These are phyloP conservation scores for Amylocystis lapponica DNA, from an alignment of 768 basidiomycete genomes.

Conservation along the genomic window DNA sequence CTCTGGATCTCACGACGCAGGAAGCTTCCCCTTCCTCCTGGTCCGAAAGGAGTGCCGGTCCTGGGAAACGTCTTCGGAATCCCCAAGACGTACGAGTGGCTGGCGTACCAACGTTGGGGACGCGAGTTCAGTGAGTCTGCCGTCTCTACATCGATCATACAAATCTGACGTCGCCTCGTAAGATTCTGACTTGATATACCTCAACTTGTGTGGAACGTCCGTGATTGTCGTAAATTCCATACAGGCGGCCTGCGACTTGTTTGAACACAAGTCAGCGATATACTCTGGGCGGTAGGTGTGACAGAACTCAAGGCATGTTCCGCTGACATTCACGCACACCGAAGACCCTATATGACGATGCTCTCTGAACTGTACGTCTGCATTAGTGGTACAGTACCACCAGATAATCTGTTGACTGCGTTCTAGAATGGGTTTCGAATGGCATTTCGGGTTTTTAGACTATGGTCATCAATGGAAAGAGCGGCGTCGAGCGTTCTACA, in stretches of 20 bases:
- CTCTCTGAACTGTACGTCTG: conserved; percentile 23
- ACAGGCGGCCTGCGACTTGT: conserved; percentile 24
- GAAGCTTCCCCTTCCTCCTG: conserved; percentile 23
- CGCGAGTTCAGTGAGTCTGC: conserved; percentile 10
- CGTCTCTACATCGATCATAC: too few species aligned
- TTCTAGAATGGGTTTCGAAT: conserved; percentile 37
- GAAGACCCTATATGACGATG: conserved; percentile 19
- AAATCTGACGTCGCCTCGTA: too few species aligned
- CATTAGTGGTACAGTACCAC: too few species aligned
- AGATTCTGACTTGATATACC: conserved; percentile 22
- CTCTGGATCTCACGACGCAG: neutral
- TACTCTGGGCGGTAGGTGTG: conserved; percentile 28
- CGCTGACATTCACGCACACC: neutral
- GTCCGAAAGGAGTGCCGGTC: conserved; percentile 20
- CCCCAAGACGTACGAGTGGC: conserved; percentile 19
- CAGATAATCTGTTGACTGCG: neutral
- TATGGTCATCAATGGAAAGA: conserved; percentile 40
- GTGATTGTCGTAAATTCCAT: conserved; percentile 24
- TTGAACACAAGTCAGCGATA: conserved; percentile 24
- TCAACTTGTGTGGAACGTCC: conserved; percentile 19
- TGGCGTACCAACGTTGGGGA: conserved; percentile 12
- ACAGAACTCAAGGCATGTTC: too few species aligned
- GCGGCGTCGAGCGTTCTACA: conserved; percentile 35
- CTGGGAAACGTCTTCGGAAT: conserved; percentile 23
- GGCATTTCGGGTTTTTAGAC: conserved; percentile 34